phyloP scores from a whole-genome alignment of 192 early-diverging fungal species.

The Entomortierella parvispora region DNA sequence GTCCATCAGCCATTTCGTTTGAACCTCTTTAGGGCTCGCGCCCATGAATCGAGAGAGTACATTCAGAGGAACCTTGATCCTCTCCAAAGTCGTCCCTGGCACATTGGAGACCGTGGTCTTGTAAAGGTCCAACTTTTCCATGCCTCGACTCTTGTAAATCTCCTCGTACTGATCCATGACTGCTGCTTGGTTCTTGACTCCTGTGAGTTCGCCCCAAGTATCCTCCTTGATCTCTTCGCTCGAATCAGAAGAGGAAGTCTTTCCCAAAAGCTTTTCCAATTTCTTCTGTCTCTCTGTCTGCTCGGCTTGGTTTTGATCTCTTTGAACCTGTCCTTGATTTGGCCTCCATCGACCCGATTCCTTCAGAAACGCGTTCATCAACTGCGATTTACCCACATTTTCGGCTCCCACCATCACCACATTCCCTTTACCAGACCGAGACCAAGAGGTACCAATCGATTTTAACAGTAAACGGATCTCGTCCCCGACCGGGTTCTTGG shows the following conservation, averaged over 20 bases:
- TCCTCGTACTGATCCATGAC: slow-evolving; percentile 36
- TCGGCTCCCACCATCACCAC: slow-evolving; percentile 47
- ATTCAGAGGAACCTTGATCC: slow-evolving; percentile 37
- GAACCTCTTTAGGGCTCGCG: slow-evolving; percentile 18
- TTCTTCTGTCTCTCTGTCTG: slow-evolving; percentile 25
- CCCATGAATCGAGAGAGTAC: slow-evolving; percentile 27
- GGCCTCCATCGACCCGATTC: slow-evolving; percentile 36
- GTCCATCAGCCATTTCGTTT: slow-evolving; percentile 40
- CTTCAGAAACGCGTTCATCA: slow-evolving; percentile 41
- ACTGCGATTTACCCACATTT: slow-evolving; percentile 44
- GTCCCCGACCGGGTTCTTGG: slow-evolving; percentile 43
- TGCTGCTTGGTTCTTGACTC: slow-evolving; percentile 1
- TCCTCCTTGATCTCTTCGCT: slow-evolving; percentile 13
- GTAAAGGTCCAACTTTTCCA: slow-evolving; percentile 25
- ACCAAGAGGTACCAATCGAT: slow-evolving; percentile 24
- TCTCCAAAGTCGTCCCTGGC: slow-evolving; percentile 34
- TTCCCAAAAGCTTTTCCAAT: slow-evolving; percentile 15
- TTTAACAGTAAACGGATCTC: slow-evolving; percentile 39
- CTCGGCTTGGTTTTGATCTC: slow-evolving; percentile 1
- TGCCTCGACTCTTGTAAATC: slow-evolving; percentile 21
- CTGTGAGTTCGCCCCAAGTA: slow-evolving; percentile 33
- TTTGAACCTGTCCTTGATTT: slow-evolving; percentile 6
- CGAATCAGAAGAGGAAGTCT: neutral
- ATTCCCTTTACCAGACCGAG: slow-evolving; percentile 23
- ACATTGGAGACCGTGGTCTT: slow-evolving; percentile 49